Evolutionary conservation across 1,139 yeast genomes (phyloP).

Genomic region (Protomyces macrosporus): DNA sequence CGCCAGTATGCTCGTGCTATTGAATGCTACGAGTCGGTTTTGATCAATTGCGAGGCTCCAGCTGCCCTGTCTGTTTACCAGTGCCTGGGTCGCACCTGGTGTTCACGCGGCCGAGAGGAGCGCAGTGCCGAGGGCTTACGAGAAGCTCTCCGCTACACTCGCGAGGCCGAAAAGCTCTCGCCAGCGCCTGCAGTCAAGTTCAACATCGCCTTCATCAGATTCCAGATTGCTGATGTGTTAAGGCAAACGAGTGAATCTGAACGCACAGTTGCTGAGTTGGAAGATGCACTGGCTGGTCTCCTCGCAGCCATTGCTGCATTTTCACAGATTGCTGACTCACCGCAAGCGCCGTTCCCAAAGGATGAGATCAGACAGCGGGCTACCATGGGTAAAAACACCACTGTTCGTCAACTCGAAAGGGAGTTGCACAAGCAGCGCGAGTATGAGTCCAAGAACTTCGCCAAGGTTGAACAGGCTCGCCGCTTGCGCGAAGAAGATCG

Average conservation of each 20-base stretch:
- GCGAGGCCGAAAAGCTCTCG: slow-evolving; percentile 37
- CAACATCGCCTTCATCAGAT: slow-evolving; percentile 78
- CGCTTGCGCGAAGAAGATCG: slow-evolving; percentile 25
- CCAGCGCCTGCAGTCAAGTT: slow-evolving; percentile 52
- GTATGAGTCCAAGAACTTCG: slow-evolving; percentile 44
- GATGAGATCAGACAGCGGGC: slow-evolving; percentile 81
- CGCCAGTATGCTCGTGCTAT: slow-evolving; percentile 80
- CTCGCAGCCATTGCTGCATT: slow-evolving; percentile 59
- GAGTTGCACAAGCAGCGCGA: slow-evolving; percentile 68
- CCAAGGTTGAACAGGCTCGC: slow-evolving; percentile 33
- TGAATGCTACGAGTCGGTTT: slow-evolving; percentile 43
- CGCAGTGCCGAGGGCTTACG: slow-evolving; percentile 56
- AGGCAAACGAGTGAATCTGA: slow-evolving; percentile 58
- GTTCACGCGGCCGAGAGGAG: slow-evolving; percentile 68
- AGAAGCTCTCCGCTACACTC: slow-evolving; percentile 59
- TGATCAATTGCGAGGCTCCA: slow-evolving; percentile 55
- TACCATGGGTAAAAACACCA: slow-evolving; percentile 70
- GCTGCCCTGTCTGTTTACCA: slow-evolving; percentile 56
- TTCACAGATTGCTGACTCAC: slow-evolving; percentile 54
- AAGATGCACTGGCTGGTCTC: slow-evolving; percentile 54
- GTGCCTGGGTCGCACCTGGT: slow-evolving; percentile 83
- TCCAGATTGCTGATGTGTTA: slow-evolving; percentile 79
- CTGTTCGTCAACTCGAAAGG: slow-evolving; percentile 64
- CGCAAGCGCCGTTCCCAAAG: slow-evolving; percentile 67
- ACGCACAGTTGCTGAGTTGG: slow-evolving; percentile 60